phyloP scores from a whole-genome alignment of 2,329 filamentous ascomycete species.

The Pseudogymnoascus sp. region DNA sequence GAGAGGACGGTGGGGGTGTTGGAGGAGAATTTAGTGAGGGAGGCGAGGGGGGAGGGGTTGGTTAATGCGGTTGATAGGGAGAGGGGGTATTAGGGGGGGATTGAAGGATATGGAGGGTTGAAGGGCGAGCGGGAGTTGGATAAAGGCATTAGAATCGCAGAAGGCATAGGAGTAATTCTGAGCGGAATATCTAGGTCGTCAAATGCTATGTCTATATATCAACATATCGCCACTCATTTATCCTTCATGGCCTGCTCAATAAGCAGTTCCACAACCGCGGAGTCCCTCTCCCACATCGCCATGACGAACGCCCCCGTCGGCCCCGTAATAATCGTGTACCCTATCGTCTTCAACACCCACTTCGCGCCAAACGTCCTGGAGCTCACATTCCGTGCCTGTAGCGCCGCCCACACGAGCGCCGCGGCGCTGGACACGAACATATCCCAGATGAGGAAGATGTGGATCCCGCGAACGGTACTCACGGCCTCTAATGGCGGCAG shows the following conservation, averaged over 20 bases:
- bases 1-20: constrained; percentile 52
- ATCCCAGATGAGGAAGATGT: constrained; percentile 1
- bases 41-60: constrained; percentile 45
- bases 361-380: not conserved
- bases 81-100: constrained; percentile 47
- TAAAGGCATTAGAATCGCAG: not conserved
- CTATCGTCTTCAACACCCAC: not conserved
- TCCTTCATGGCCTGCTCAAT: constrained; percentile 9
- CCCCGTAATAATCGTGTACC: not conserved
- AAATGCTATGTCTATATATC: not conserved
- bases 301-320: not conserved
- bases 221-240: not conserved
- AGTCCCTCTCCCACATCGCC: constrained; percentile 9
- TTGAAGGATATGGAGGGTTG: not conserved
- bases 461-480: not conserved
- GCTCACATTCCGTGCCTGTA: constrained; percentile 1
- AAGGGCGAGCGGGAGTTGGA: not conserved
- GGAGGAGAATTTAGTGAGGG: constrained; percentile 46
- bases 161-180: not conserved
- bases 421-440: not conserved
- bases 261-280: not conserved
- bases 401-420: not conserved
- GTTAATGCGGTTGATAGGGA: constrained; percentile 55
- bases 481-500: not conserved
- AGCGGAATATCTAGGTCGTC: not conserved